Percentiles rank a stretch among this genome's conserved stretches.
Evolutionary conservation across 2,329 filamentous ascomycete genomes (phyloP).

Genomic region (Macrophomina phaseolina): DNA sequence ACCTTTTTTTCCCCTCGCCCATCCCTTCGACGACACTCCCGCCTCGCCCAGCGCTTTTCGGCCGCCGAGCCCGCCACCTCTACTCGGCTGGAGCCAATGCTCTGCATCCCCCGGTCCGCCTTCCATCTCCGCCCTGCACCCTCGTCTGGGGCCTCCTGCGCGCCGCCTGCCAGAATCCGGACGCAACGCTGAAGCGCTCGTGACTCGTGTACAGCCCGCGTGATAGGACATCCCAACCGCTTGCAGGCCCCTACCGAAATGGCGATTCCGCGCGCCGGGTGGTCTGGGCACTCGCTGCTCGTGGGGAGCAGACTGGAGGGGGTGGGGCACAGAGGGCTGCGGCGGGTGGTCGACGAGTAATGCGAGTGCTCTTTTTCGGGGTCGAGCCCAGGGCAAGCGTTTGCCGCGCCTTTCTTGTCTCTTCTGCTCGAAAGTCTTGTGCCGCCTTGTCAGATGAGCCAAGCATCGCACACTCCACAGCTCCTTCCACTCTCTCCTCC

Average conservation of each 20-base stretch:
- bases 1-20: neutral
- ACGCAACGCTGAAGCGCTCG: neutral
- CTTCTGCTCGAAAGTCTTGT: neutral
- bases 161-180: neutral
- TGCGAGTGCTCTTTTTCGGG: neutral
- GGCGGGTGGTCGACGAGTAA: neutral
- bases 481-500: neutral
- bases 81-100: neutral
- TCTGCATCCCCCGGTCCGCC: neutral
- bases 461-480: neutral
- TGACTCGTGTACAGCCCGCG: neutral
- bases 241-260: neutral
- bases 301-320: neutral
- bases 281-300: neutral
- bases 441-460: neutral
- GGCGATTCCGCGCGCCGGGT: conserved; percentile 1
- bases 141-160: neutral
- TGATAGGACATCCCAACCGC: neutral
- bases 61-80: neutral
- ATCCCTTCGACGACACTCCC: neutral
- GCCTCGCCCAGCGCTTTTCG: neutral
- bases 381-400: neutral
- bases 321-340: neutral
- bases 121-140: neutral
- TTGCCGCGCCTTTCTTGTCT: neutral